Evolutionary conservation across 1,139 yeast species (phyloP), one percentile per base, ranked within the genome.

Genomic region (Saccharomyces hybrid): DNA sequence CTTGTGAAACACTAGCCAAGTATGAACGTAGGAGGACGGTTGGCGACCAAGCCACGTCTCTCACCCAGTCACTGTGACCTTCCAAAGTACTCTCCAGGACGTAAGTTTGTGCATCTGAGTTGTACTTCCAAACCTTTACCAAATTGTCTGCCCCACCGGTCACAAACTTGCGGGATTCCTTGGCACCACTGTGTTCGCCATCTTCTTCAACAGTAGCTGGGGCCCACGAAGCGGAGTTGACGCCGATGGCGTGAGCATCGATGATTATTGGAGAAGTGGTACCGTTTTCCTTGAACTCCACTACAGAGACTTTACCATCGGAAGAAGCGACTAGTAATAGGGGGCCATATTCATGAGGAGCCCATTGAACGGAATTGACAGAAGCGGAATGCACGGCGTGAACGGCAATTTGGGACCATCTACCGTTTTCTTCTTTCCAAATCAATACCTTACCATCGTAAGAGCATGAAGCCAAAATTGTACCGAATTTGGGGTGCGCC

Each of bases 1-100:
- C 99, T 74, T 95, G 99, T 20, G 98, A 91, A n/a, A 97, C 98
- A 49, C 96, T 85, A n/a, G 99, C 99, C 66, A 93, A 87, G 70
- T 90, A 93, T 20, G 95, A 83, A 63, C 89, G 87, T 50, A 89
- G 81, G 57, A 93, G 77, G 48, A 88, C 84, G 1, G 96, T 85
- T 50, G 98, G 96, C 16, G 96, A 89, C 99, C 99, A 93, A 6
- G 96, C 91, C 56, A 93, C 97, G 71, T 93, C 99, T 70, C 99
- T 83, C 41, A 93, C 97, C 99, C 99, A 95, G 72, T 93, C 99
- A 23, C 88, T 77, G 71, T 95, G 99, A 47, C 97, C 99, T 61
- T 84, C 85, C 55, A 93, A 79, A 48, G 81, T 79, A 46, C 85
- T 84, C 70, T 93, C 97, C 65, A 84, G 80, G 29, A 78, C 77